A percentile compares a stretch with the other conserved stretches of the same genome.
These are phyloP conservation scores for Vitis hybrid DNA, from an alignment of 177 flowering plant genomes.

Conservation along the genomic window DNA sequence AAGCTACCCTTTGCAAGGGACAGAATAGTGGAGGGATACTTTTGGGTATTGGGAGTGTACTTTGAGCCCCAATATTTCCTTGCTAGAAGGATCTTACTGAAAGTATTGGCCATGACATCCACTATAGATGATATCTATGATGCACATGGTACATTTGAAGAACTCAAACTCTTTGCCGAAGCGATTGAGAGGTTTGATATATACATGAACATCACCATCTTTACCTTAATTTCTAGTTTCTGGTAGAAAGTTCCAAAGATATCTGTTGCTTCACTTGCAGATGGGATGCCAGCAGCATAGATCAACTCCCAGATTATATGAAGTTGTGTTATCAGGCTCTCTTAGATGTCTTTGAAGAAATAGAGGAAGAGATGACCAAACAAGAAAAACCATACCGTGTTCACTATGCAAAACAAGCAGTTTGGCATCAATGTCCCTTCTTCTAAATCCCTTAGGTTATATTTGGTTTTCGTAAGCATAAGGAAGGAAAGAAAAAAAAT, in stretches of 20 bases:
- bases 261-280: neutral
- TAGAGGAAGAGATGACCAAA: neutral
- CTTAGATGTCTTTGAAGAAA: neutral
- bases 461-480: too few species aligned
- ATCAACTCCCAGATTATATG: conserved; percentile 18
- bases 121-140: conserved; percentile 6
- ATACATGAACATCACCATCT: too few species aligned
- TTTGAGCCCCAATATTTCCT: conserved; percentile 6
- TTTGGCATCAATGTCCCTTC: neutral
- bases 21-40: conserved; percentile 6
- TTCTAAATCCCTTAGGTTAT: too few species aligned
- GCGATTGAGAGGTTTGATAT: conserved; percentile 10
- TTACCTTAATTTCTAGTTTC: too few species aligned
- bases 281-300: neutral
- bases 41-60: conserved; percentile 3
- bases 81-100: conserved; percentile 2
- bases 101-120: neutral
- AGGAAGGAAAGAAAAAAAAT: too few species aligned
- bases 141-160: neutral
- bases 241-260: neutral
- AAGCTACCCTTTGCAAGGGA: conserved; percentile 16
- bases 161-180: neutral
- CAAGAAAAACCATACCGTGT: neutral
- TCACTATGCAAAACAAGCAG: conserved; percentile 1
- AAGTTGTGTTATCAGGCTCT: conserved; percentile 2